Conservation (phyloP, 1,284 basidiomycete species). For the Trichosporon sp. region DNA sequence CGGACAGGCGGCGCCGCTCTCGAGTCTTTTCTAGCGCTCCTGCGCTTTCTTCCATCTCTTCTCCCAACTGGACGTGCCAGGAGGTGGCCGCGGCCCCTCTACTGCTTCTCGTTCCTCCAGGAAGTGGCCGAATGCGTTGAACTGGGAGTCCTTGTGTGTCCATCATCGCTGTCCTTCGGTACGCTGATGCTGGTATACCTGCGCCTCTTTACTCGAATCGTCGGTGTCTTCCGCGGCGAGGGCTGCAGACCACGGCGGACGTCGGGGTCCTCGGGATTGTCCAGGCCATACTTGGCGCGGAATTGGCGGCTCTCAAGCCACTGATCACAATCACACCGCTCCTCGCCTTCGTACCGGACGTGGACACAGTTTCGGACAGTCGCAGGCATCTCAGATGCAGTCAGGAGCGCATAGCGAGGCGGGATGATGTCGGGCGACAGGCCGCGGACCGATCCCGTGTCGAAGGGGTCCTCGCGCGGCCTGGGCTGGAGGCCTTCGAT, state of each 20-base stretch:
- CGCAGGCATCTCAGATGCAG: neutral
- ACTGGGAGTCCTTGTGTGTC: neutral
- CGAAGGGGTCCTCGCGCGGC: neutral
- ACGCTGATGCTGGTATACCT: neutral
- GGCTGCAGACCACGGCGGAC: neutral
- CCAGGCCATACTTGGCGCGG: neutral
- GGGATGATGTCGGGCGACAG: neutral
- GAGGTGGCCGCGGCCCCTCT: neutral
- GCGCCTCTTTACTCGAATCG: neutral
- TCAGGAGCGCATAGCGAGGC: neutral
- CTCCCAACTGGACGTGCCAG: neutral
- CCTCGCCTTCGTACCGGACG: neutral
- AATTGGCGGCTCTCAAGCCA: neutral
- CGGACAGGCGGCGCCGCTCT: neutral
- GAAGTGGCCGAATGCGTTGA: neutral
- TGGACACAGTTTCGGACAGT: neutral
- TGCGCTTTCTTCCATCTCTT: neutral
- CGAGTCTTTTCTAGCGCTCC: neutral
- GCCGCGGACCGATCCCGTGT: neutral
- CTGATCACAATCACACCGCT: neutral
- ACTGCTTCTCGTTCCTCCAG: neutral
- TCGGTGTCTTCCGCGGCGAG: neutral
- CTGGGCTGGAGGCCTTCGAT: neutral
- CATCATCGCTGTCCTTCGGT: neutral
- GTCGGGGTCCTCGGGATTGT: neutral